Percentiles rank a stretch among this genome's conserved stretches.
Conservation (phyloP, 345 rosid species). For the Hibiscus mutabilis region DNA sequence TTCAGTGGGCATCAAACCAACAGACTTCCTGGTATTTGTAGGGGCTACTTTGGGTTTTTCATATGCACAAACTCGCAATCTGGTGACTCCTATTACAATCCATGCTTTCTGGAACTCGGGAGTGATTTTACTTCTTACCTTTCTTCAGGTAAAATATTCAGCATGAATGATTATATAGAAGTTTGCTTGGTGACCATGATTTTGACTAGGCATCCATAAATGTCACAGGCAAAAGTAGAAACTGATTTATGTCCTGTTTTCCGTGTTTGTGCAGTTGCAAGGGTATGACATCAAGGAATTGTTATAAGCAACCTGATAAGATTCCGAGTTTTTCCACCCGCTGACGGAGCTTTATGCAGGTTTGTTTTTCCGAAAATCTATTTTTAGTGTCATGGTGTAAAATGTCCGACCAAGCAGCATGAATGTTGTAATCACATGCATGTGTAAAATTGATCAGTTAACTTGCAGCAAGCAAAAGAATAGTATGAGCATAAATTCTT, state of each 20-base stretch:
- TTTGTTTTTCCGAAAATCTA: neutral
- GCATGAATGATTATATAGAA: neutral
- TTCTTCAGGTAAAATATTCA: slow-evolving; percentile 59
- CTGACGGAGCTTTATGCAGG: neutral
- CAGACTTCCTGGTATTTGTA: slow-evolving; percentile 12
- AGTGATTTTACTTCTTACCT: slow-evolving; percentile 71
- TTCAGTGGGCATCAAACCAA: neutral
- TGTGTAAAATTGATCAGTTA: neutral
- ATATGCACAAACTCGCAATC: slow-evolving; percentile 89
- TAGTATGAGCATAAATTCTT: neutral
- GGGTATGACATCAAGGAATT: slow-evolving; percentile 82
- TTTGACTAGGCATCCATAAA: neutral
- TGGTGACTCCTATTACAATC: slow-evolving; percentile 65
- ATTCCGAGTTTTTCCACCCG: neutral
- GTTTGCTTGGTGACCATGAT: neutral
- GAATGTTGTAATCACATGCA: neutral
- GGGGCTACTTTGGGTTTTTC: slow-evolving; percentile 71
- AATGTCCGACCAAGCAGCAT: neutral
- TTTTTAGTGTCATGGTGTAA: neutral
- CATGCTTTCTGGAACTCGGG: slow-evolving; percentile 90
- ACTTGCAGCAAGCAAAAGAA: neutral
- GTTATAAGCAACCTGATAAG: slow-evolving; percentile 41
- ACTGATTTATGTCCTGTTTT: neutral
- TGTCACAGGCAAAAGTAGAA: neutral
- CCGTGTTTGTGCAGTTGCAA: slow-evolving; percentile 39